Conservation (phyloP, 2,329 filamentous ascomycete genomes). For the Aureobasidium pullulans region DNA sequence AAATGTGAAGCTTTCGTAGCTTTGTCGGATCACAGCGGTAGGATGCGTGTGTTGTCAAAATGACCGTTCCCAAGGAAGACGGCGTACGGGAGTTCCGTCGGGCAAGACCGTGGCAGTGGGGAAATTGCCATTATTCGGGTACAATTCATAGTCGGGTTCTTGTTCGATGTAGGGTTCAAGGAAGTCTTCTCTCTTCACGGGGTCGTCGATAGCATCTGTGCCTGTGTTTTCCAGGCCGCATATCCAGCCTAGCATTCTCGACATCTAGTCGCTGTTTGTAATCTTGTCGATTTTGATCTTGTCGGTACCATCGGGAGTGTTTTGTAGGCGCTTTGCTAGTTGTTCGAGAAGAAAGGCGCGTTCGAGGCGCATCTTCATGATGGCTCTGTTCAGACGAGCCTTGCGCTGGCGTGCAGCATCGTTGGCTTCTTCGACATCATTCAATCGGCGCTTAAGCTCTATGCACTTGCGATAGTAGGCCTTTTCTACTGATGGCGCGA, state of each 20-base stretch:
- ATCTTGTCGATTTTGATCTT: not conserved
- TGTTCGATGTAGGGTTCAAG: too few relatives aligned
- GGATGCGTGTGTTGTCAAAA: too few relatives aligned
- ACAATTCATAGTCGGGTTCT: too few relatives aligned
- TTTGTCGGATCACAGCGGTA: too few relatives aligned
- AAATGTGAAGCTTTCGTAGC: too few relatives aligned
- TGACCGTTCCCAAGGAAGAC: too few relatives aligned
- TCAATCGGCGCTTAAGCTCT: constrained; percentile 82
- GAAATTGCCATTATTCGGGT: too few relatives aligned
- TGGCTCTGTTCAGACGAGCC: constrained; percentile 69
- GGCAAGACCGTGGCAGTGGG: too few relatives aligned
- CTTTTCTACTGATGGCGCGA: constrained; percentile 86
- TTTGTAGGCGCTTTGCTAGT: constrained; percentile 31
- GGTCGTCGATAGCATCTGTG: not conserved
- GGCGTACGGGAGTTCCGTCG: too few relatives aligned
- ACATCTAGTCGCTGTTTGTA: not conserved
- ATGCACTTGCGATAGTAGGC: constrained; percentile 96
- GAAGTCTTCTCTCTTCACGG: too few relatives aligned
- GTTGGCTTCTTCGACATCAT: constrained; percentile 87
- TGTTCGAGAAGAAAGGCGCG: constrained; percentile 54
- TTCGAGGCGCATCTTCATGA: constrained; percentile 87
- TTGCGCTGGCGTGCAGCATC: constrained; percentile 75
- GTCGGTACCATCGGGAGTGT: not conserved
- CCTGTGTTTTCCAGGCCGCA: not conserved
- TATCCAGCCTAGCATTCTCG: too few relatives aligned